These are phyloP conservation scores for Exsudoporus floridanus DNA, from an alignment of 1,284 basidiomycete species.

Conservation along the genomic window DNA sequence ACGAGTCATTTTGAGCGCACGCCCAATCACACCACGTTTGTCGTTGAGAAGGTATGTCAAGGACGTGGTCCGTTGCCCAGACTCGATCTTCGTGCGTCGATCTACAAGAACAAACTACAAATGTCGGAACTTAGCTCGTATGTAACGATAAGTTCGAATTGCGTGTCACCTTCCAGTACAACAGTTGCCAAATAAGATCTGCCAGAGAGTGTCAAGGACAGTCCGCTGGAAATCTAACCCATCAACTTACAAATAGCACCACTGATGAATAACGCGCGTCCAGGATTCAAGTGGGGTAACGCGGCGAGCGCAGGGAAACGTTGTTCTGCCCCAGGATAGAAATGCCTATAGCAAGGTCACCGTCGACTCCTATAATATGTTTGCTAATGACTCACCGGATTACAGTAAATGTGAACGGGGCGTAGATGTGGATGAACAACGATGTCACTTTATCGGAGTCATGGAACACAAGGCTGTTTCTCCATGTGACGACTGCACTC, in stretches of 20 bases:
- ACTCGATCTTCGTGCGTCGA: slow-evolving; percentile 81
- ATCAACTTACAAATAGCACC: slow-evolving; percentile 64
- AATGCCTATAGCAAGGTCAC: slow-evolving; percentile 56
- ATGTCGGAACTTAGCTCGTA: slow-evolving; percentile 5
- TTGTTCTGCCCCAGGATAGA: slow-evolving; percentile 69
- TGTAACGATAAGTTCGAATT: neutral
- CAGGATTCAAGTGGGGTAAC: slow-evolving; percentile 62
- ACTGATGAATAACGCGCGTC: slow-evolving; percentile 64
- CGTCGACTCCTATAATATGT: neutral
- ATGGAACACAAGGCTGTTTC: slow-evolving; percentile 95
- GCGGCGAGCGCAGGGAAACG: slow-evolving; percentile 81
- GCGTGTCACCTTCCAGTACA: slow-evolving; percentile 80
- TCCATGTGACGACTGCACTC: slow-evolving; percentile 93
- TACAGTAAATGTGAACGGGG: slow-evolving; percentile 83
- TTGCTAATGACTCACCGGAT: slow-evolving; percentile 61
- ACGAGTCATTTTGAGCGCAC: slow-evolving; percentile 58
- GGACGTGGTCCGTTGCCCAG: slow-evolving; percentile 83
- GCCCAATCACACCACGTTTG: slow-evolving; percentile 80
- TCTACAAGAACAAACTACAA: slow-evolving; percentile 79
- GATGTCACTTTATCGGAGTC: slow-evolving; percentile 92
- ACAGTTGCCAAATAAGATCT: slow-evolving; percentile 86
- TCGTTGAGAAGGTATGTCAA: slow-evolving; percentile 85
- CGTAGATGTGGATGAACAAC: slow-evolving; percentile 88
- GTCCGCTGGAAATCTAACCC: slow-evolving; percentile 17
- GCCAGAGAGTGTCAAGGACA: slow-evolving; percentile 12